phyloP scores from a whole-genome alignment of 1,139 yeast genomes.

The Saccharomyces hybrid region DNA sequence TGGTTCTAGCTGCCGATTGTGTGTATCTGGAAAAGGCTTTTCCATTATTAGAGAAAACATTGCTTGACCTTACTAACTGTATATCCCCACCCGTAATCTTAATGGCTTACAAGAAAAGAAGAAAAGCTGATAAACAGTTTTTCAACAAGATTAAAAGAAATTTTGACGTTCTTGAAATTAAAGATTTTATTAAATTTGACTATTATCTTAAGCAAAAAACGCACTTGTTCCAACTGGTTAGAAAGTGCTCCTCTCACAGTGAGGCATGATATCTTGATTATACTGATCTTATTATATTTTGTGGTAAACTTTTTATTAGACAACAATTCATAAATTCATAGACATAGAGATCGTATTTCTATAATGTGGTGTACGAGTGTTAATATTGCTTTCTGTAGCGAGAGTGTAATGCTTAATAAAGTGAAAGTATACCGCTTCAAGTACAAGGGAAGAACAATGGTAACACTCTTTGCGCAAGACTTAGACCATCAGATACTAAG shows the following conservation, averaged over 20 bases:
- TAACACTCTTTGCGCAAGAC: neutral
- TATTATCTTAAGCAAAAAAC: slow-evolving; percentile 35
- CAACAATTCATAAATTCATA: neutral
- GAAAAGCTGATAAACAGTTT: slow-evolving; percentile 47
- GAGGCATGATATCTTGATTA: neutral
- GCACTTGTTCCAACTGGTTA: slow-evolving; percentile 36
- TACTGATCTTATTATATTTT: neutral
- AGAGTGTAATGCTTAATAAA: neutral
- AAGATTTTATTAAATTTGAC: slow-evolving; percentile 35
- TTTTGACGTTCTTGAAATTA: slow-evolving; percentile 34
- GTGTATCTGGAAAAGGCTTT: slow-evolving; percentile 48
- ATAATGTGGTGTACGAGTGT: neutral
- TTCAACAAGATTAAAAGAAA: slow-evolving; percentile 37
- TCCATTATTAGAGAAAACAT: slow-evolving; percentile 42
- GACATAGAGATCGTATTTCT: neutral
- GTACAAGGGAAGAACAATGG: neutral
- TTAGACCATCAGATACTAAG: neutral
- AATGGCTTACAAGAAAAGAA: slow-evolving; percentile 45
- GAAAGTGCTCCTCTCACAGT: slow-evolving; percentile 7
- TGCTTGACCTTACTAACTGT: slow-evolving; percentile 37
- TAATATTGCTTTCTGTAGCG: neutral
- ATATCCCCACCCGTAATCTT: slow-evolving; percentile 36
- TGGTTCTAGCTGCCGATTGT: slow-evolving; percentile 50
- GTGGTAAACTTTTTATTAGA: neutral
- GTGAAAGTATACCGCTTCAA: neutral